Evolutionary conservation across 2,329 filamentous ascomycete species (phyloP).

Genomic region (Pezicula radicicola): DNA sequence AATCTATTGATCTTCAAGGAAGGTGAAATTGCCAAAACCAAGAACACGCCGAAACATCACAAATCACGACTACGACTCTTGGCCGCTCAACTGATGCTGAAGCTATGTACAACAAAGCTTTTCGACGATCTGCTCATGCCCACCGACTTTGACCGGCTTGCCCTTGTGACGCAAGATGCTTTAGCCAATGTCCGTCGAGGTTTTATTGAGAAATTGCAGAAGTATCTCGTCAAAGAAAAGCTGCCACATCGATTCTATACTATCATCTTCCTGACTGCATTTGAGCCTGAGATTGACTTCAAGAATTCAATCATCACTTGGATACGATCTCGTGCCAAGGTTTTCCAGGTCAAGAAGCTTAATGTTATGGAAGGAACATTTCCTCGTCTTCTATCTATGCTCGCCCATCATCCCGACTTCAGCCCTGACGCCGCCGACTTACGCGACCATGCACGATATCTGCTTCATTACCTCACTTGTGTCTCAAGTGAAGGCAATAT

Average conservation of each 20-base stretch:
- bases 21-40: slow-evolving; percentile 76
- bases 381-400: slow-evolving; percentile 77
- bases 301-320: slow-evolving; percentile 79
- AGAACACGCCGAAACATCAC: slow-evolving; percentile 74
- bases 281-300: slow-evolving; percentile 75
- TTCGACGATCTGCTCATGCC: slow-evolving; percentile 75
- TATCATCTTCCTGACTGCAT: slow-evolving; percentile 85
- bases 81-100: slow-evolving; percentile 77
- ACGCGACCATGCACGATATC: slow-evolving; percentile 80
- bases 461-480: slow-evolving; percentile 82
- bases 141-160: slow-evolving; percentile 75
- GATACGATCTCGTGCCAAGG: slow-evolving; percentile 76
- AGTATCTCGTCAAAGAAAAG: slow-evolving; percentile 74
- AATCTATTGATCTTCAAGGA: slow-evolving; percentile 71
- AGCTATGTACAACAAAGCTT: slow-evolving; percentile 73
- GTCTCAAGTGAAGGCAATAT: slow-evolving; percentile 86
- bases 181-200: slow-evolving; percentile 69
- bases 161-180: slow-evolving; percentile 77
- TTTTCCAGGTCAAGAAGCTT: slow-evolving; percentile 56
- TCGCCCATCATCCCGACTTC: slow-evolving; percentile 94
- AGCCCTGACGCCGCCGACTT: slow-evolving; percentile 63
- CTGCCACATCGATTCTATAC: slow-evolving; percentile 80
- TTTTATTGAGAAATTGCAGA: slow-evolving; percentile 85
- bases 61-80: slow-evolving; percentile 77
- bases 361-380: slow-evolving; percentile 77